Evolutionary conservation across 2,329 filamentous ascomycete species (phyloP).

Genomic region (Aspergillus eucalypticola): DNA sequence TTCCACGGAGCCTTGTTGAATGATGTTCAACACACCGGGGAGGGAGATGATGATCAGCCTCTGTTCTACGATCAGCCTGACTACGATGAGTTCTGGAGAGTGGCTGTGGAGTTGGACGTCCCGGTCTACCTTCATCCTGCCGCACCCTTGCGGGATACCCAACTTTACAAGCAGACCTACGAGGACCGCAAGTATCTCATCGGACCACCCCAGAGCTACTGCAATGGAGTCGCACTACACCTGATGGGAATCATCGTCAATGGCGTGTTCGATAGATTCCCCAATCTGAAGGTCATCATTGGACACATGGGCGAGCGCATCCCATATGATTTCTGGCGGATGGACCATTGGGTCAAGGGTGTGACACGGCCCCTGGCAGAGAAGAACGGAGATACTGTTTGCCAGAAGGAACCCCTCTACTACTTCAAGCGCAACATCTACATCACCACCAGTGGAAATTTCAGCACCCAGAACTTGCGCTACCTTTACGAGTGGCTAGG

Average conservation of each 20-base stretch:
- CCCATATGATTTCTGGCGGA: conserved; percentile 7
- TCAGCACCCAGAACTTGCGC: conserved; percentile 32
- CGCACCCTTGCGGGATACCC: conserved; percentile 49
- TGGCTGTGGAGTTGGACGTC: conserved; percentile 57
- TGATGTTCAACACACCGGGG: conserved; percentile 57
- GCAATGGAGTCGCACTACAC: conserved; percentile 48
- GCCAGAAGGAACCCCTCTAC: conserved; percentile 38
- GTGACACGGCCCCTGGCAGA: conserved; percentile 24
- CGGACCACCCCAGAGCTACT: conserved; percentile 58
- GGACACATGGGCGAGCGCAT: conserved; percentile 7
- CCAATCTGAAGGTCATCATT: neutral
- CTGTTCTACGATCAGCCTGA: conserved; percentile 62
- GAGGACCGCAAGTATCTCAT: conserved; percentile 57
- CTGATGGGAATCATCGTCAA: conserved; percentile 5
- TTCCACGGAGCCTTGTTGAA: conserved; percentile 62
- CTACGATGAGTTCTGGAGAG: conserved; percentile 59
- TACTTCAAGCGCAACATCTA: conserved; percentile 37
- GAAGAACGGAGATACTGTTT: conserved; percentile 21
- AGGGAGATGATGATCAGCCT: conserved; percentile 54
- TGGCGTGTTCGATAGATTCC: conserved; percentile 5
- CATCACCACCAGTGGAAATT: conserved; percentile 38
- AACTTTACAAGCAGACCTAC: conserved; percentile 56
- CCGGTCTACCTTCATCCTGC: conserved; percentile 63
- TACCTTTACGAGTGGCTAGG: conserved; percentile 30
- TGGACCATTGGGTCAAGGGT: conserved; percentile 30